Percentiles rank a stretch among this genome's conserved stretches.
phyloP scores from a whole-genome alignment of 768 basidiomycete genomes.

The Mycena amicta region DNA sequence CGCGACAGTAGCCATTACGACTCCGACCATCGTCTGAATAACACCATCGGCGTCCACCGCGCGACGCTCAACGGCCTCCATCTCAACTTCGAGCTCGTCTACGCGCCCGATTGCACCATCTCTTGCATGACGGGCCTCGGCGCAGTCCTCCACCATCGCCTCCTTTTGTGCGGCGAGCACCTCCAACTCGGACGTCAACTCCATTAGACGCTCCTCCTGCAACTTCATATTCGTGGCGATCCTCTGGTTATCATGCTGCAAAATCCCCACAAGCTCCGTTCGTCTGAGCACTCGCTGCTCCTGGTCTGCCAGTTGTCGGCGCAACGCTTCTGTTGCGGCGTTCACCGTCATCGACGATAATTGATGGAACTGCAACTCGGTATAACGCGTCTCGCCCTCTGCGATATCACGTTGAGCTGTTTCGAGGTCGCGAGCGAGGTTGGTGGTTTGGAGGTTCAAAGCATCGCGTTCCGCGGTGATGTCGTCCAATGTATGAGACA shows the following conservation, averaged over 20 bases:
- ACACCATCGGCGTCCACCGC: slow-evolving; percentile 35
- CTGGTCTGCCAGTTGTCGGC: slow-evolving; percentile 68
- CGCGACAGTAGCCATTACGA: slow-evolving; percentile 39
- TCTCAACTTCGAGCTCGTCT: slow-evolving; percentile 65
- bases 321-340: slow-evolving; percentile 56
- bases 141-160: slow-evolving; percentile 85
- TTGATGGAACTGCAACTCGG: slow-evolving; percentile 64
- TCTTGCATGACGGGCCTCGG: slow-evolving; percentile 71
- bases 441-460: slow-evolving; percentile 62
- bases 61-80: slow-evolving; percentile 42
- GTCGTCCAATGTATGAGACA: slow-evolving; percentile 51
- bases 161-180: slow-evolving; percentile 66
- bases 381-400: slow-evolving; percentile 63
- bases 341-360: slow-evolving; percentile 62
- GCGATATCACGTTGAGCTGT: slow-evolving; percentile 54
- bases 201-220: slow-evolving; percentile 72
- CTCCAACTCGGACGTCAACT: slow-evolving; percentile 73
- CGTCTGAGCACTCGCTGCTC: slow-evolving; percentile 64
- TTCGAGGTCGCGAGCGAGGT: slow-evolving; percentile 62
- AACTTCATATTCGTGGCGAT: slow-evolving; percentile 74
- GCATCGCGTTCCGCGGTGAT: slow-evolving; percentile 69
- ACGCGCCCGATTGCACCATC: slow-evolving; percentile 59
- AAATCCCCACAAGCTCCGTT: slow-evolving; percentile 75
- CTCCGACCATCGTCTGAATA: slow-evolving; percentile 40
- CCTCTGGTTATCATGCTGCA: slow-evolving; percentile 78